Evolutionary conservation across 441 rosid species (phyloP).

Genomic region (Euphorbia celastroides): DNA sequence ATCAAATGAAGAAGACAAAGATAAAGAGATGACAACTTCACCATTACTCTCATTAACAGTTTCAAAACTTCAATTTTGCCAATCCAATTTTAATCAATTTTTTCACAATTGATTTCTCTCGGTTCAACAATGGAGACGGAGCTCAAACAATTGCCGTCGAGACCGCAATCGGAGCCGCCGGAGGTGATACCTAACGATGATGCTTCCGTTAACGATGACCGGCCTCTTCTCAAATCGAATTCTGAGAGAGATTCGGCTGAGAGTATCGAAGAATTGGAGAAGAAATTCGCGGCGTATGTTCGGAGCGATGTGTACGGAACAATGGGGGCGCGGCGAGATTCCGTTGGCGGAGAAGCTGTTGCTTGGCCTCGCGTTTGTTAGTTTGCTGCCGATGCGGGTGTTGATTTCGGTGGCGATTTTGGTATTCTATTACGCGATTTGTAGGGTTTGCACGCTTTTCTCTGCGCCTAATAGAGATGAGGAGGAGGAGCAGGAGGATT

Average conservation of each 20-base stretch:
- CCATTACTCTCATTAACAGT: too few species aligned
- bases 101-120: neutral
- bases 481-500: conserved; percentile 82
- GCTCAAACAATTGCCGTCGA: conserved; percentile 44
- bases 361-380: conserved; percentile 52
- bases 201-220: conserved; percentile 52
- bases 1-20: neutral
- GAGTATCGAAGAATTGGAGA: conserved; percentile 63
- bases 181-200: conserved; percentile 21
- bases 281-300: conserved; percentile 85
- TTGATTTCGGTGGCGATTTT: conserved; percentile 42
- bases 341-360: conserved; percentile 60
- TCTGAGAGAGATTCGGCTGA: conserved; percentile 26
- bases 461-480: conserved; percentile 60
- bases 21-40: neutral
- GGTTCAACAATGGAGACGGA: conserved; percentile 47
- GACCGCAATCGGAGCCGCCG: conserved; percentile 21
- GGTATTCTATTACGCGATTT: conserved; percentile 64
- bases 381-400: conserved; percentile 69
- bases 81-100: conserved; percentile 1
- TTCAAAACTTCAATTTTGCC: neutral
- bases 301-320: conserved; percentile 76
- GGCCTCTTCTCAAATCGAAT: conserved; percentile 71
- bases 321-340: conserved; percentile 82
- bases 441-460: conserved; percentile 71